Conservation (phyloP, 148 eudicot genomes). For the Linanthus parryae region DNA sequence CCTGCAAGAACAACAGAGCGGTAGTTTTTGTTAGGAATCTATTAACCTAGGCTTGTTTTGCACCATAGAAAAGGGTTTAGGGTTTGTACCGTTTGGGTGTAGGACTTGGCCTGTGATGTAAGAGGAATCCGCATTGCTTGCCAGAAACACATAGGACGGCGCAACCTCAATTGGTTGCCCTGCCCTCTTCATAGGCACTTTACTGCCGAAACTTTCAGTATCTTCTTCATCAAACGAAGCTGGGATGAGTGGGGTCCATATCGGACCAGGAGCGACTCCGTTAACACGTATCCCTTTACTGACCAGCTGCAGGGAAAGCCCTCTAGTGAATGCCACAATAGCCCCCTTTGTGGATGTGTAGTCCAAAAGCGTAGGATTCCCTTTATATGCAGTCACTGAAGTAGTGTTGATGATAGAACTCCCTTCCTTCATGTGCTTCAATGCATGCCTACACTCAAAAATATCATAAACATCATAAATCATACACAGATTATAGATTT, state of each 20-base stretch:
- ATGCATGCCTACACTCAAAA: slow-evolving; percentile 35
- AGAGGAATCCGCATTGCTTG: slow-evolving; percentile 40
- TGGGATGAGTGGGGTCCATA: slow-evolving; percentile 50
- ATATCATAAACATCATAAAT: not conserved
- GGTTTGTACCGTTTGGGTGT: slow-evolving; percentile 60
- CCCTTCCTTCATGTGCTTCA: slow-evolving; percentile 37
- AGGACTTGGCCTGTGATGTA: slow-evolving; percentile 48
- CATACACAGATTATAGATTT: not conserved
- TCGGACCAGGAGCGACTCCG: slow-evolving; percentile 50
- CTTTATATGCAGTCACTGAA: slow-evolving; percentile 29
- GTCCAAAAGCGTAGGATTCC: slow-evolving; percentile 23
- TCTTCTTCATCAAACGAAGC: slow-evolving; percentile 18
- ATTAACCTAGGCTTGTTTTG: no score
- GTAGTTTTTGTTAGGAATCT: no score
- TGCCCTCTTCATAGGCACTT: slow-evolving; percentile 36
- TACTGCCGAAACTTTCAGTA: slow-evolving; percentile 13
- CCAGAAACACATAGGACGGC: slow-evolving; percentile 50
- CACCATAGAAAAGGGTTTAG: no score
- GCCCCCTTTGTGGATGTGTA: slow-evolving; percentile 40
- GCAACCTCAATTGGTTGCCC: slow-evolving; percentile 46
- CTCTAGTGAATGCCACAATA: slow-evolving; percentile 24
- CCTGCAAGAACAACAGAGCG: no score
- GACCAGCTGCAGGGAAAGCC: slow-evolving; percentile 24
- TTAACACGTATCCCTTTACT: slow-evolving; percentile 44
- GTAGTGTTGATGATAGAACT: slow-evolving; percentile 41